A percentile compares a stretch with the other conserved stretches of the same genome.
phyloP scores from a whole-genome alignment of 345 rosid species.

The Lumnitzera littorea region DNA sequence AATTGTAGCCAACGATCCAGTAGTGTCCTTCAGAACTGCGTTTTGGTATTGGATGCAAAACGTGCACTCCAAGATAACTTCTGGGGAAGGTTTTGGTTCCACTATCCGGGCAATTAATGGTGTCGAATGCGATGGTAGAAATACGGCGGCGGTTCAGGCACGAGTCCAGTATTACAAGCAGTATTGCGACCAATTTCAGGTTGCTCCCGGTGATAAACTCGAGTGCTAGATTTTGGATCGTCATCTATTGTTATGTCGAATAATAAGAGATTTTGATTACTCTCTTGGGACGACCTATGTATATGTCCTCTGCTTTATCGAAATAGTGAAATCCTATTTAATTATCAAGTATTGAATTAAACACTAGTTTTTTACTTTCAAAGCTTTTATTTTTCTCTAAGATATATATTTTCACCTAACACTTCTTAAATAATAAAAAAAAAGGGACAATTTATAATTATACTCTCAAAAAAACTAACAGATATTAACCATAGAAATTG shows the following conservation, averaged over 20 bases:
- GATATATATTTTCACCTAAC: too few species aligned
- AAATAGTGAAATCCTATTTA: too few species aligned
- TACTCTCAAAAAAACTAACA: too few species aligned
- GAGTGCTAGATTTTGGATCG: slow-evolving; percentile 26
- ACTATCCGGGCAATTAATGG: slow-evolving; percentile 63
- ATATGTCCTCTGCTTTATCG: too few species aligned
- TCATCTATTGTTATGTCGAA: slow-evolving; percentile 27
- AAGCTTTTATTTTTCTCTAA: too few species aligned
- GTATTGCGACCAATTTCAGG: slow-evolving; percentile 46
- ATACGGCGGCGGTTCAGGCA: slow-evolving; percentile 28
- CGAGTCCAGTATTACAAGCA: slow-evolving; percentile 40
- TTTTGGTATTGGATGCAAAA: slow-evolving; percentile 64
- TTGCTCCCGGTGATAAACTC: slow-evolving; percentile 48
- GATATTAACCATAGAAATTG: too few species aligned
- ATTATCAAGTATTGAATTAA: too few species aligned
- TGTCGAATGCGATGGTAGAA: slow-evolving; percentile 45
- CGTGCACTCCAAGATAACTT: slow-evolving; percentile 32
- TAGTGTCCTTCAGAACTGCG: slow-evolving; percentile 53
- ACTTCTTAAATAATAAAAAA: too few species aligned
- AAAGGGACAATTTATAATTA: too few species aligned
- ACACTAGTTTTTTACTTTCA: too few species aligned
- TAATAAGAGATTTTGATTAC: too few species aligned
- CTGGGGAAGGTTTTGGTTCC: slow-evolving; percentile 56
- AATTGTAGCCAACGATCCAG: slow-evolving; percentile 45
- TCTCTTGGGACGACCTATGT: too few species aligned